Evolutionary conservation across 306 rosid species (phyloP).

Genomic region (Inga oerstediana): DNA sequence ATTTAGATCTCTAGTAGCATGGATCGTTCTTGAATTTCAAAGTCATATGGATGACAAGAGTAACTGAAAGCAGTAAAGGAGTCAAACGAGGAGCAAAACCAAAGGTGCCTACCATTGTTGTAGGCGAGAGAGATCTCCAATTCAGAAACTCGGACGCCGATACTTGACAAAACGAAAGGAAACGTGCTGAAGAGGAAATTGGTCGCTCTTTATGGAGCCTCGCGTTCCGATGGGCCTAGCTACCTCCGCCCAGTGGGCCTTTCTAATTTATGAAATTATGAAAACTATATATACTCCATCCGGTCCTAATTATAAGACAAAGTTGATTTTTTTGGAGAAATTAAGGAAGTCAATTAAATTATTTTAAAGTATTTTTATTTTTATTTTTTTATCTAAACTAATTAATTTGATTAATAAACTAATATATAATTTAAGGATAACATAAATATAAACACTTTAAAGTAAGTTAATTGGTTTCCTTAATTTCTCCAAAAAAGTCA

Average conservation of each 20-base stretch:
- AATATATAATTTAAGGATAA: too few relatives aligned
- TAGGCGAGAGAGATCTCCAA: not conserved
- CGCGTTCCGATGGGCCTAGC: not conserved
- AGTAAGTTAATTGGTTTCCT: too few relatives aligned
- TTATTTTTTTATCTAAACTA: too few relatives aligned
- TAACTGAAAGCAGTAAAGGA: not conserved
- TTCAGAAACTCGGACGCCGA: slow-evolving; percentile 23
- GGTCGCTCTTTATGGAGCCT: not conserved
- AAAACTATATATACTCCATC: too few relatives aligned
- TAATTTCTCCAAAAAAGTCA: too few relatives aligned
- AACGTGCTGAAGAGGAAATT: slow-evolving; percentile 25
- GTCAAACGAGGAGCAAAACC: not conserved
- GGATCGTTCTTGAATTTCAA: not conserved
- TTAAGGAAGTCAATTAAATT: too few relatives aligned
- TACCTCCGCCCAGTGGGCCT: slow-evolving; percentile 1
- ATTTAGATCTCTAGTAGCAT: slow-evolving; percentile 31
- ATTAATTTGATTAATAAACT: too few relatives aligned
- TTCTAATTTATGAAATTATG: too few relatives aligned
- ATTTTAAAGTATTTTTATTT: too few relatives aligned
- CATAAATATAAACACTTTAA: too few relatives aligned
- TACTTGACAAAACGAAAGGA: not conserved
- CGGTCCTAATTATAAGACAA: too few relatives aligned
- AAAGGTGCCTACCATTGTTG: slow-evolving; percentile 22
- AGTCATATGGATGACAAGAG: not conserved
- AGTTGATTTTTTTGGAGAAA: too few relatives aligned